Evolutionary conservation across 768 basidiomycete species (phyloP).

Genomic region (Strobilomyces echinocephalus): DNA sequence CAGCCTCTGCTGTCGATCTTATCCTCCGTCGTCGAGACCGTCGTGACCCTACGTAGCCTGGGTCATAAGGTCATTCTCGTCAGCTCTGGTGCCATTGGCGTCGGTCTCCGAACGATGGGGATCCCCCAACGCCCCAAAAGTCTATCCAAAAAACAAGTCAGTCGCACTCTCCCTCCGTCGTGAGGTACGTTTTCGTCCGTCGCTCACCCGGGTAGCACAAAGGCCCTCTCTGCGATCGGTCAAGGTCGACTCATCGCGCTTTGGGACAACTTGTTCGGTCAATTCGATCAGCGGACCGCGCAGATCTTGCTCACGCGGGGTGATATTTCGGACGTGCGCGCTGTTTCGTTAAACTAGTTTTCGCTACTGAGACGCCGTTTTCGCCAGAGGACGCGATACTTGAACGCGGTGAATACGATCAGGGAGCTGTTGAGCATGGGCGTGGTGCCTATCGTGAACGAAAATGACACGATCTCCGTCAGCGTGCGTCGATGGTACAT

Average conservation of each 20-base stretch:
- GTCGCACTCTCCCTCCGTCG: conserved; percentile 17
- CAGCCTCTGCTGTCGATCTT: conserved; percentile 88
- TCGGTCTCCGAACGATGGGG: conserved; percentile 90
- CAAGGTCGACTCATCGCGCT: conserved; percentile 94
- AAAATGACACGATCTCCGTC: conserved; percentile 97
- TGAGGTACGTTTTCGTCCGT: too few relatives aligned
- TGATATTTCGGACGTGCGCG: conserved; percentile 90
- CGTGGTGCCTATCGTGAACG: conserved; percentile 96
- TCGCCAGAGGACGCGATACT: conserved; percentile 80
- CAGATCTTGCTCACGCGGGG: conserved; percentile 92
- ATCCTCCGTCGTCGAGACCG: conserved; percentile 89
- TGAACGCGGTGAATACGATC: conserved; percentile 96
- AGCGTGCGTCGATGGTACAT: conserved; percentile 59
- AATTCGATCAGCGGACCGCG: conserved; percentile 91
- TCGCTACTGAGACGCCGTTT: conserved; percentile 2
- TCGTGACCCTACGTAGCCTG: conserved; percentile 64
- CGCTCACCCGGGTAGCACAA: conserved; percentile 21
- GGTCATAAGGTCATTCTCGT: conserved; percentile 96
- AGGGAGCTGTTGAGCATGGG: conserved; percentile 89
- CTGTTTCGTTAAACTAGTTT: not conserved
- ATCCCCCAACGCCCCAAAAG: conserved; percentile 75
- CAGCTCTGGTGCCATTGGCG: conserved; percentile 96
- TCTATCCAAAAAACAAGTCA: conserved; percentile 86
- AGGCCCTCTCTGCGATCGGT: conserved; percentile 96
- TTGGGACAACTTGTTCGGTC: conserved; percentile 95